Evolutionary conservation across 1,284 basidiomycete species (phyloP).

Genomic region (Singerocomus rubriflavus): DNA sequence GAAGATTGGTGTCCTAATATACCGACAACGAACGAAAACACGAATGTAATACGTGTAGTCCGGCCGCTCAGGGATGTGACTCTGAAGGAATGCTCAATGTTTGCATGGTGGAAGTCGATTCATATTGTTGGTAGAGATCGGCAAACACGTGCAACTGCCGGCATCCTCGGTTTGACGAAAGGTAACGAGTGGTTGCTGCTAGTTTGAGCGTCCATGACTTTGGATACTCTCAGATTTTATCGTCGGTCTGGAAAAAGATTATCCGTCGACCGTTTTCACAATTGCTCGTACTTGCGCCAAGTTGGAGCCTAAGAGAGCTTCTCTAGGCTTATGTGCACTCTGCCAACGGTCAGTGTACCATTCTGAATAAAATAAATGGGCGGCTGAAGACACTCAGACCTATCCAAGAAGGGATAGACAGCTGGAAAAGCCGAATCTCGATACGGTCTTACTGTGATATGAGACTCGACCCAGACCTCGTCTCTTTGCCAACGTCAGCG

Average conservation of each 20-base stretch:
- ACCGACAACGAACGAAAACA: not conserved
- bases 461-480: conserved; percentile 16
- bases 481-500: conserved; percentile 6
- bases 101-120: conserved; percentile 69
- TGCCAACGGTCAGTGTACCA: conserved; percentile 64
- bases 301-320: conserved; percentile 64
- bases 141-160: conserved; percentile 50
- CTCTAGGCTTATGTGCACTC: conserved; percentile 55
- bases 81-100: conserved; percentile 79
- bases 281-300: conserved; percentile 84
- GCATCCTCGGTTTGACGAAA: conserved; percentile 71
- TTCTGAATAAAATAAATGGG: not conserved
- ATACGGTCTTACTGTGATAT: conserved; percentile 53
- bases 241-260: conserved; percentile 74
- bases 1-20: conserved; percentile 53
- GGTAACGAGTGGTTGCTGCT: conserved; percentile 40
- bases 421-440: conserved; percentile 73
- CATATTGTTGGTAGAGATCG: conserved; percentile 50
- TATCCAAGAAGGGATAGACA: conserved; percentile 62
- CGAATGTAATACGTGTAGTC: conserved; percentile 47
- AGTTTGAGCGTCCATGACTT: conserved; percentile 2
- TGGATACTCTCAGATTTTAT: conserved; percentile 66
- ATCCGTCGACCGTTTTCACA: conserved; percentile 87
- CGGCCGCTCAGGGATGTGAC: conserved; percentile 75
- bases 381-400: conserved; percentile 44